A percentile compares a stretch with the other conserved stretches of the same genome.
Conservation (phyloP, 805 yeast species). For the Candida suzukii region DNA sequence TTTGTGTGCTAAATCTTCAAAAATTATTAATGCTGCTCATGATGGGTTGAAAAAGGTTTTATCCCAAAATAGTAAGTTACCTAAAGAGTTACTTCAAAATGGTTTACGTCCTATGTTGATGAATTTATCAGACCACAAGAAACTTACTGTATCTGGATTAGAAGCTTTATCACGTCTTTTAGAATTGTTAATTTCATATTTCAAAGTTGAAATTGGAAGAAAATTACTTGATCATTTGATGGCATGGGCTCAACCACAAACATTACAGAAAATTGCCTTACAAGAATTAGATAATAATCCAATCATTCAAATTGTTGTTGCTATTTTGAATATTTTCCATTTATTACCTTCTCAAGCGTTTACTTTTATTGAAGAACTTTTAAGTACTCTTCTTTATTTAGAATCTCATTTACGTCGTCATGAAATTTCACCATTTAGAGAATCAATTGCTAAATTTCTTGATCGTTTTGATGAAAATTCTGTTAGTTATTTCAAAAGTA, state of each 20-base stretch:
- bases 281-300: conserved; percentile 76
- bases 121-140: conserved; percentile 90
- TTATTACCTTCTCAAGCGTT: conserved; percentile 87
- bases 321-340: conserved; percentile 87
- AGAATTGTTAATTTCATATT: conserved; percentile 83
- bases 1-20: conserved; percentile 73
- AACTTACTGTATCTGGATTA: conserved; percentile 79
- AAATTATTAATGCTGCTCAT: conserved; percentile 90
- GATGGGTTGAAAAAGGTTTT: conserved; percentile 78
- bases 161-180: conserved; percentile 85
- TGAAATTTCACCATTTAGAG: conserved; percentile 81
- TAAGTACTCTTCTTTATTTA: conserved; percentile 65
- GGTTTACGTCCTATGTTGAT: conserved; percentile 93
- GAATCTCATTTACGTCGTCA: conserved; percentile 82
- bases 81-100: conserved; percentile 90
- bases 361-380: conserved; percentile 82
- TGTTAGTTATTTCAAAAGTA: conserved; percentile 58
- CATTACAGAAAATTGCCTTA: conserved; percentile 67
- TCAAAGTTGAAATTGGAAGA: conserved; percentile 94
- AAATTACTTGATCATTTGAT: conserved; percentile 86
- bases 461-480: conserved; percentile 77
- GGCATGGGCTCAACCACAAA: conserved; percentile 90
- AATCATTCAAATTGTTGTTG: conserved; percentile 80
- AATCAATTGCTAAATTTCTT: conserved; percentile 82
- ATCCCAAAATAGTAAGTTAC: conserved; percentile 79